A percentile compares a stretch with the other conserved stretches of the same genome.
phyloP scores from a whole-genome alignment of 2,329 filamentous ascomycete species.

The Penicillium sp. region DNA sequence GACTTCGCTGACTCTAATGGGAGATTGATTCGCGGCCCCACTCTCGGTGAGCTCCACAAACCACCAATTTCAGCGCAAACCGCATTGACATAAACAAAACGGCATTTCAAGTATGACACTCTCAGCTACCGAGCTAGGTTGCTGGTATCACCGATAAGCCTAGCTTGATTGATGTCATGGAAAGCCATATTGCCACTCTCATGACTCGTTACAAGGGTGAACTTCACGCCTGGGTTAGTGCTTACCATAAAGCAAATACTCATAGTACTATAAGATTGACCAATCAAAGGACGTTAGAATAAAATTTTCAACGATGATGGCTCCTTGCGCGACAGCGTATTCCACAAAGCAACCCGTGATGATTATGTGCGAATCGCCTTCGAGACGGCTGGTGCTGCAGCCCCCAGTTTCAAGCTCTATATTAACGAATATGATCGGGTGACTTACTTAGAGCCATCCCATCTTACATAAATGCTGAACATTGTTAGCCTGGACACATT shows the following conservation, averaged over 20 bases:
- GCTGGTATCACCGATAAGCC: constrained; percentile 53
- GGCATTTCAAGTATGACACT: constrained; percentile 37
- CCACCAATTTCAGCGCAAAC: constrained; percentile 26
- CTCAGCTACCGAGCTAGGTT: constrained; percentile 33
- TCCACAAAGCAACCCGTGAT: constrained; percentile 67
- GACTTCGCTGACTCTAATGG: constrained; percentile 39
- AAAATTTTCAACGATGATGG: constrained; percentile 54
- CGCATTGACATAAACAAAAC: not conserved
- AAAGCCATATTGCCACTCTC: constrained; percentile 43
- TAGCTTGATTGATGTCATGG: constrained; percentile 54
- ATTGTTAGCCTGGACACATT: constrained; percentile 59
- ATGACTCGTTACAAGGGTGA: constrained; percentile 37
- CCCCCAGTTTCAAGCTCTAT: constrained; percentile 68
- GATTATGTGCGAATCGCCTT: constrained; percentile 70
- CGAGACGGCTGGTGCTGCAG: constrained; percentile 63
- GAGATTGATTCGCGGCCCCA: constrained; percentile 62
- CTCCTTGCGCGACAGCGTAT: constrained; percentile 59
- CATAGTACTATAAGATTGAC: constrained; percentile 3
- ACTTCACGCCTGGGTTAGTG: constrained; percentile 37
- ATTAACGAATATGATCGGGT: constrained; percentile 65
- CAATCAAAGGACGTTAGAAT: constrained; percentile 29
- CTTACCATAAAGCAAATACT: too few species aligned
- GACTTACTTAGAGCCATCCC: not conserved
- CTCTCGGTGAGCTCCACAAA: constrained; percentile 48
- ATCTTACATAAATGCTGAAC: too few species aligned